Conservation (phyloP, 805 yeast genomes). For the Starmerella khaoyaiensis region DNA sequence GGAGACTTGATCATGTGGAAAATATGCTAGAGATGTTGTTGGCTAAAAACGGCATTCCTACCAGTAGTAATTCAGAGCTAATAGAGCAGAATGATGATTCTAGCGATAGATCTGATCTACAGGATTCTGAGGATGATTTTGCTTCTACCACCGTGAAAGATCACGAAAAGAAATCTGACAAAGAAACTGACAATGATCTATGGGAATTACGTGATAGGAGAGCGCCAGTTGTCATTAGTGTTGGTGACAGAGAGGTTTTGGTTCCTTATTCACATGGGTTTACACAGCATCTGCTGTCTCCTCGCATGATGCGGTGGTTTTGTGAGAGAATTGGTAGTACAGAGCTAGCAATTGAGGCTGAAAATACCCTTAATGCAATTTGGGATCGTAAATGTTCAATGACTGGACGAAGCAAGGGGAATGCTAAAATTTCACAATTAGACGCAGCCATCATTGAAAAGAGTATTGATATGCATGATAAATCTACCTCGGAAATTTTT, state of each 20-base stretch:
- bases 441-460: constrained; percentile 7
- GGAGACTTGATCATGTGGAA: constrained; percentile 24
- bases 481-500: constrained; percentile 1
- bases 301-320: constrained; percentile 15
- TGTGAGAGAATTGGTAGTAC: constrained; percentile 15
- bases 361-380: constrained; percentile 5
- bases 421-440: constrained; percentile 1
- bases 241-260: constrained; percentile 12
- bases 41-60: constrained; percentile 2
- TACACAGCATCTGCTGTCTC: constrained; percentile 11
- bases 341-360: constrained; percentile 12
- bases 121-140: neutral
- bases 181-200: neutral
- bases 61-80: neutral
- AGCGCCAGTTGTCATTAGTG: constrained; percentile 8
- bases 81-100: neutral
- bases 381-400: constrained; percentile 13
- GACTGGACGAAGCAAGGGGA: neutral
- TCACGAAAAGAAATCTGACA: constrained; percentile 1
- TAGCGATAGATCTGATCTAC: neutral
- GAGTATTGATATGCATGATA: constrained; percentile 2
- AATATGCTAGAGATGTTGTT: constrained; percentile 19
- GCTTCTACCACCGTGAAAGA: constrained; percentile 2
- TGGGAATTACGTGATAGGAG: constrained; percentile 3
- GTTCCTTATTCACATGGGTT: constrained; percentile 17